Conservation (phyloP, 106 monocot genomes). For the Dioscorea zingiberensis region DNA sequence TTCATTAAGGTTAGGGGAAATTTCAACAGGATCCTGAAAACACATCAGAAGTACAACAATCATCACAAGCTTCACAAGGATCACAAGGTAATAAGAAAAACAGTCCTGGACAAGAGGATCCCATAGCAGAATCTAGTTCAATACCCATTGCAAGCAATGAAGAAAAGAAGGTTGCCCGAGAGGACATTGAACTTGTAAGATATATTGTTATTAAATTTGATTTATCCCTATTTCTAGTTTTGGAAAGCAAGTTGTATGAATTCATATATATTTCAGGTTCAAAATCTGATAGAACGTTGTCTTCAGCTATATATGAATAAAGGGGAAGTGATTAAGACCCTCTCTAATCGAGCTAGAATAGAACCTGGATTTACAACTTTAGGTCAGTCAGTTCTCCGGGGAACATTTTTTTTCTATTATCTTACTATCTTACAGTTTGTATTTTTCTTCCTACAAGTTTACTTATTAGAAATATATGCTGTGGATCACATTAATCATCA, state of each 20-base stretch:
- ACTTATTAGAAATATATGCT: too few species aligned
- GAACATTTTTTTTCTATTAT: too few species aligned
- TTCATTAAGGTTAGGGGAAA: not conserved
- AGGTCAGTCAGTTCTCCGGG: conserved; percentile 16
- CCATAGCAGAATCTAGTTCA: conserved; percentile 52
- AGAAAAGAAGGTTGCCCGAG: conserved; percentile 80
- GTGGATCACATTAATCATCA: too few species aligned
- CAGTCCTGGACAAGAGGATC: conserved; percentile 27
- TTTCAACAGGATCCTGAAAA: conserved; percentile 48
- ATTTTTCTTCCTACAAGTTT: too few species aligned
- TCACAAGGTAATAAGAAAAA: conserved; percentile 48
- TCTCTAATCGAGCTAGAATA: conserved; percentile 89
- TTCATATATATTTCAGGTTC: conserved; percentile 55
- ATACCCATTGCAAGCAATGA: conserved; percentile 52
- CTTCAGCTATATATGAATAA: conserved; percentile 90
- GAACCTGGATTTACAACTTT: conserved; percentile 93
- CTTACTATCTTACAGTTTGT: not conserved
- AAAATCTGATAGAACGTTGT: conserved; percentile 98
- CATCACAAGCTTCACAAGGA: conserved; percentile 47
- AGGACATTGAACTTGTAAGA: conserved; percentile 98
- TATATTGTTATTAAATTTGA: too few species aligned
- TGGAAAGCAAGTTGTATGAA: too few species aligned
- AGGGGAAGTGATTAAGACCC: conserved; percentile 88
- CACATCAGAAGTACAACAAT: conserved; percentile 36
- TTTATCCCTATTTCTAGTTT: too few species aligned